These are phyloP conservation scores for Echinosophora koreensis DNA, from an alignment of 306 rosid genomes.

Conservation along the genomic window DNA sequence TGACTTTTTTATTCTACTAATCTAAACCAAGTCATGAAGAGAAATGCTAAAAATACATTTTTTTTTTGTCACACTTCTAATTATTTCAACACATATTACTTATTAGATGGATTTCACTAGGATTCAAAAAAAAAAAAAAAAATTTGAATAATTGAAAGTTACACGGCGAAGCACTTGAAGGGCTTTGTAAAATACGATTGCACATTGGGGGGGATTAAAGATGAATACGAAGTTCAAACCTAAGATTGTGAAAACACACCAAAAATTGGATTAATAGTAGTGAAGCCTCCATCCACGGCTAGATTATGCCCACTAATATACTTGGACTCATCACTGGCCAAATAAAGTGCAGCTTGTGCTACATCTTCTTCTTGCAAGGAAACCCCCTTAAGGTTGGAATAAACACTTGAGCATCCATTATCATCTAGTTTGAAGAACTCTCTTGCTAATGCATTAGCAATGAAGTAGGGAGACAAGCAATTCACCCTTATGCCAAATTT, in stretches of 20 bases:
- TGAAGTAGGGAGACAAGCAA: conserved; percentile 39
- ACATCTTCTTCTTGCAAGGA: conserved; percentile 44
- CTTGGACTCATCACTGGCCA: conserved; percentile 52
- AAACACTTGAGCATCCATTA: conserved; percentile 9
- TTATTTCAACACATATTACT: too few species aligned
- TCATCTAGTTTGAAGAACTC: conserved; percentile 47
- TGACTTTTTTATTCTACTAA: too few species aligned
- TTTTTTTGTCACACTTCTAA: too few species aligned
- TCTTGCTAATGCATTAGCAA: not conserved
- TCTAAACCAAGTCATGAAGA: too few species aligned
- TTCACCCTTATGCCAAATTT: conserved; percentile 43
- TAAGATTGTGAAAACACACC: conserved; percentile 48
- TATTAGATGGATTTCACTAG: too few species aligned
- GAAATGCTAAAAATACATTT: too few species aligned
- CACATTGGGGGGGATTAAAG: too few species aligned
- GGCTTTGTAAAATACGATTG: too few species aligned
- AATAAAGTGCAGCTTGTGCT: conserved; percentile 41
- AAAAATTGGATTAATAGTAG: conserved; percentile 39
- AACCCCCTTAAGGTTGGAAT: conserved; percentile 48
- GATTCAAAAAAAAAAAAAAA: too few species aligned
- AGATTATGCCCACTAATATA: conserved; percentile 51
- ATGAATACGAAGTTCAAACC: not conserved
- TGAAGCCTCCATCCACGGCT: conserved; percentile 49
- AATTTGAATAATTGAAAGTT: too few species aligned
- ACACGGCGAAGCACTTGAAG: too few species aligned